Evolutionary conservation across 2,329 filamentous ascomycete genomes (phyloP), one percentile per base, ranked within the genome.

Genomic region (Alternaria infectoria): DNA sequence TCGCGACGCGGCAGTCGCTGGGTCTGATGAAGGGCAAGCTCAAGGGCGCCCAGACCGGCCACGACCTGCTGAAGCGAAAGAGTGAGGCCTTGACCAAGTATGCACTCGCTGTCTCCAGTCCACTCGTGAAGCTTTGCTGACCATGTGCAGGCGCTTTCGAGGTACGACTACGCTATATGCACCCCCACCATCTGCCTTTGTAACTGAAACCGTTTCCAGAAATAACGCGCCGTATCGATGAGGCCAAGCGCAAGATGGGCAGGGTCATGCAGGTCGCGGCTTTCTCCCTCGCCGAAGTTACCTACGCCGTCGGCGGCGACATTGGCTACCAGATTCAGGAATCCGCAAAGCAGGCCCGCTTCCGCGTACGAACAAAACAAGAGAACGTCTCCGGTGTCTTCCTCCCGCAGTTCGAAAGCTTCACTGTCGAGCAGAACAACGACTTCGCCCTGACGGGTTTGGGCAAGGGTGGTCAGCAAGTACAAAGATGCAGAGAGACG

Each of bases 191-290:
- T 30, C 19, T 44, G 56, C 54, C 54, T 57, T 44, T 69, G 62
- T 65, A 70, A 64, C 74, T 76, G 69, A 77, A 68, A 73, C 70
- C 17, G 32, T 47, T 21, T 66, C 55, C 65, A 80, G 96, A 99
- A 76, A 99, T 99, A 76, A 97, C 96, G 54, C 89, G 90, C 80
- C 91, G 96, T 77, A 99, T 99, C 82, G 95, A 99, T 84, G 96
- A 99, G 81, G 96, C 96, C 45, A 99, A 99, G 83, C 92, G 94
- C 74, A 99, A 99, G 85, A 99, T 99, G 95, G 96, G 96, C 61
- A 89, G 95, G 32, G 96, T 99, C 40, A 99, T 99, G 96, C 95
- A 98, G 81, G 97, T 99, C 77, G 96, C 96, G 44, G 94, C 96
- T 49, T 98, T 99, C 83, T 98, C 95, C 46, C 87, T 99, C 17